Base-by-base conservation (phyloP, 371 early-diverging fungal genomes). In the Sporodiniella umbellata region DNA sequence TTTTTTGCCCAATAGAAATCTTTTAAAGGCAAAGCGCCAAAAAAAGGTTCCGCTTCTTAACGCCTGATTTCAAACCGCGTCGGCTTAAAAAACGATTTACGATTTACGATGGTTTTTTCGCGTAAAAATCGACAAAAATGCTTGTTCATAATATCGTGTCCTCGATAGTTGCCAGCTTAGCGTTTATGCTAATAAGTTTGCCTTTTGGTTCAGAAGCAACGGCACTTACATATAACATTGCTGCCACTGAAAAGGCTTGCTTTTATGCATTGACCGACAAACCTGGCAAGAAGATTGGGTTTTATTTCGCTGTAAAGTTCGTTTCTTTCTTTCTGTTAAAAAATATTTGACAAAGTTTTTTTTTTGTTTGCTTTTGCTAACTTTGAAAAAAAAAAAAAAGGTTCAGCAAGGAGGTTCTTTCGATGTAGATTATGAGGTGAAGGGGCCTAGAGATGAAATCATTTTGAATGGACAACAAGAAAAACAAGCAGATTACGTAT, bases 401-500 rank as follows among this genome's bases (percentile, higher is more conserved):
- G 56, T 55, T 37, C 60, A 53, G 51, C 78, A 84, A 48, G 96
- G 96, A 33, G 96, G 96, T 48, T 71, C 83, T 37, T 95, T 94
- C 60, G 96, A 95, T 64, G 83, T 94, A 19, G 95, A 95, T 68
- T 94, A 84, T 55, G 81, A 83, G 18, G 88, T 94, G 11, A 79
- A 66, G 31, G 87, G 74, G 21, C 94, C 94, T 38, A 66, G 79
- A 51, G 72, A 67, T 40, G 65, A 71, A 33, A 51, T 76, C 47
- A 59, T 94, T 35, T 61, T 92, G 51, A 57, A 57, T 21, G 95
- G 92, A 51, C 81, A 85, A 54, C 83, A 85, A 44, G 92, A 94
- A 69, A 87, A 89, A 42, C 93, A 94, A 66, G 93, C 89, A 45
- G 95, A 96, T 78, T 91, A 72, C 69, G 89, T 93, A 24, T 89